Evolutionary conservation across 2,329 filamentous ascomycete species (phyloP), one percentile per base, ranked within the genome.

Genomic region (Fusarium vanettenii): DNA sequence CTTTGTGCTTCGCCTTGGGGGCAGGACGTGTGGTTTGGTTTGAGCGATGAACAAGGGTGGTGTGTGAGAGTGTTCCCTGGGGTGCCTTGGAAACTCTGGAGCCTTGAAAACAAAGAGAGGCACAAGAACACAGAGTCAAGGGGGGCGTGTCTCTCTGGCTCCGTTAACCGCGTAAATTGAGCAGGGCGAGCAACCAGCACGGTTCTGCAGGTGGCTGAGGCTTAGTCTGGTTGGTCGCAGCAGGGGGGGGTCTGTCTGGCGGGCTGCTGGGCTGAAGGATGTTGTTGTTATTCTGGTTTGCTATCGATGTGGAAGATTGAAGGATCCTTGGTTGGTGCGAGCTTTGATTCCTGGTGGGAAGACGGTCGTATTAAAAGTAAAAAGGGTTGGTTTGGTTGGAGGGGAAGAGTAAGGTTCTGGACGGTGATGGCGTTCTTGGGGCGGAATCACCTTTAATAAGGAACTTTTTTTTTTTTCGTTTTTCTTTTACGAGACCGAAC

Each of bases 171-270:
- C 64, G 41, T 63, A 66, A 71, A 70, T 69, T 66, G 64, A 75
- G 55, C 70, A 76, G 74, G 72, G 72, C 72, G 70, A 75, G 60
- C 60, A 63, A 20, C 48, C 65, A 69, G 67, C 71, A 74, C 69
- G 69, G 74, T 62, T 74, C 72, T 73, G 64, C 60, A 76, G 72
- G 72, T 77, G 77, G 77, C 75, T 78, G 75, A 79, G 76, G 74
- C 77, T 78, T 79, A 79, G 72, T 74, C 69, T 52, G 68, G 68
- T 71, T 68, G 68, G 70, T 67, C 69, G 76, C 61, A 71, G 76
- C 61, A 66, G 27, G 18, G 29, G 64, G 43, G 10, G 18, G 25
- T 33, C 37, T 39, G n/a, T 43, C 41, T 43, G 37, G 37, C 37
- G 37, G 37, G 37, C 39, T 57, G 57, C 69, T 69, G 66, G 64